Percentiles rank a stretch among this genome's conserved stretches.
phyloP scores from a whole-genome alignment of 805 yeast genomes.

The Saturnispora gosingensis region DNA sequence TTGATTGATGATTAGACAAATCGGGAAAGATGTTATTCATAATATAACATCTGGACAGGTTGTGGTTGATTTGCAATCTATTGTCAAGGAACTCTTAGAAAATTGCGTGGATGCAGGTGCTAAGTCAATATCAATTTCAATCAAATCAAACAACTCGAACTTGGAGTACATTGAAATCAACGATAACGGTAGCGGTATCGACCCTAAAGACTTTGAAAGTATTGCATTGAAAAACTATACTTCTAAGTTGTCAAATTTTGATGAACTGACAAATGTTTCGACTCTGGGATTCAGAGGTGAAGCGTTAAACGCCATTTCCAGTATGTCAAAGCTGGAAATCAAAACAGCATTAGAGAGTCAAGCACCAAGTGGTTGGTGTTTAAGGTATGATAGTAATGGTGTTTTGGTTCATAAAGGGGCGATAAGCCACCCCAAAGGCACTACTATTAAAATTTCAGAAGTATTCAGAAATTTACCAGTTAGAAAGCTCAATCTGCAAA shows the following conservation, averaged over 20 bases:
- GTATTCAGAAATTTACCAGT: conserved; percentile 74
- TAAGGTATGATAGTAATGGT: conserved; percentile 53
- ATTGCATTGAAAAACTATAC: conserved; percentile 60
- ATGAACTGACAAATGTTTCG: conserved; percentile 39
- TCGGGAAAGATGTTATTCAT: conserved; percentile 45
- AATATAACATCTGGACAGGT: conserved; percentile 90
- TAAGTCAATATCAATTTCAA: conserved; percentile 53
- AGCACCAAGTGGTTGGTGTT: conserved; percentile 48
- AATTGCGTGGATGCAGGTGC: conserved; percentile 78
- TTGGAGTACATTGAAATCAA: conserved; percentile 55
- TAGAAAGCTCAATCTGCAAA: conserved; percentile 61
- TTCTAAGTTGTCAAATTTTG: conserved; percentile 50
- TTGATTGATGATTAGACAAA: background rate
- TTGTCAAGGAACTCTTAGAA: conserved; percentile 80
- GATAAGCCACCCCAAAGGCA: conserved; percentile 57
- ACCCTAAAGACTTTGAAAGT: conserved; percentile 37
- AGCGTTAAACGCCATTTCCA: conserved; percentile 63
- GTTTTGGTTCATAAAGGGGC: conserved; percentile 28
- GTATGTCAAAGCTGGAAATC: conserved; percentile 40
- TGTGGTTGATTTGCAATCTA: conserved; percentile 65
- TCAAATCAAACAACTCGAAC: conserved; percentile 35
- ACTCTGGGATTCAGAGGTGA: conserved; percentile 79
- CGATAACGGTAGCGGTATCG: conserved; percentile 65
- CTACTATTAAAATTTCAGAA: conserved; percentile 47
- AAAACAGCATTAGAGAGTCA: conserved; percentile 38